Percentiles rank a stretch among this genome's conserved stretches.
Evolutionary conservation across 2,329 filamentous ascomycete genomes (phyloP).

Genomic region (Ophiostoma fasciatum): DNA sequence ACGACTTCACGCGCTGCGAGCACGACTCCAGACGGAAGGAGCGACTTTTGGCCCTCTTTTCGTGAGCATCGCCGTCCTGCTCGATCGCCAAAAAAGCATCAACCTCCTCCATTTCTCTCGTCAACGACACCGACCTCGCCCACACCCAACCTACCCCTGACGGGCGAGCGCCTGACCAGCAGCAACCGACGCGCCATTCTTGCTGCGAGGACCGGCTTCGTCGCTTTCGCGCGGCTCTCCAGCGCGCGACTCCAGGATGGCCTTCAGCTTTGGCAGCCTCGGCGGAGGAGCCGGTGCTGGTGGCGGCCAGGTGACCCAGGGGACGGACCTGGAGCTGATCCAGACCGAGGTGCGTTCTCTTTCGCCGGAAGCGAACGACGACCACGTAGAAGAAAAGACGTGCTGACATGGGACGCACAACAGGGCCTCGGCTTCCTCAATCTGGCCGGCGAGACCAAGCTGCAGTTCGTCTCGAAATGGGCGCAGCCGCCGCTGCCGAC

Average conservation of each 20-base stretch:
- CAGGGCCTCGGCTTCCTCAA: slow-evolving; percentile 66
- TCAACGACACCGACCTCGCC: no score
- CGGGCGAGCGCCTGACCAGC: no score
- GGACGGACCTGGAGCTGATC: slow-evolving; percentile 60
- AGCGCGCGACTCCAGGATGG: no score
- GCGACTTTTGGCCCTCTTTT: no score
- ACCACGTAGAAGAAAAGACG: slow-evolving; percentile 9
- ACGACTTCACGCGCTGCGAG: background rate
- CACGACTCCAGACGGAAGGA: background rate
- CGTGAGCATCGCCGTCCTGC: no score
- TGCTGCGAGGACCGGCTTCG: slow-evolving; percentile 2
- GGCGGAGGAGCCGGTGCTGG: slow-evolving; percentile 28
- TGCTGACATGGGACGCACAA: background rate
- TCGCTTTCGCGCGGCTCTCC: slow-evolving; percentile 5
- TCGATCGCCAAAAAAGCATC: no score
- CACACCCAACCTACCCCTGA: no score
- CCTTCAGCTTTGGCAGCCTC: slow-evolving; percentile 45
- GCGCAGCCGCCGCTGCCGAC: slow-evolving; percentile 58
- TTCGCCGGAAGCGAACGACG: no score
- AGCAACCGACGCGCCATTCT: slow-evolving; percentile 4
- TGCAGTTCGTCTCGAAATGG: slow-evolving; percentile 72
- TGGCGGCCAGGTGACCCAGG: slow-evolving; percentile 26
- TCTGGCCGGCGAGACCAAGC: slow-evolving; percentile 64
- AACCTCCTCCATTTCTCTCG: no score
- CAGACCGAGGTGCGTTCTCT: slow-evolving; percentile 55